These are phyloP conservation scores for Cadophora sp. DNA, from an alignment of 2,329 filamentous ascomycete species.

Conservation along the genomic window DNA sequence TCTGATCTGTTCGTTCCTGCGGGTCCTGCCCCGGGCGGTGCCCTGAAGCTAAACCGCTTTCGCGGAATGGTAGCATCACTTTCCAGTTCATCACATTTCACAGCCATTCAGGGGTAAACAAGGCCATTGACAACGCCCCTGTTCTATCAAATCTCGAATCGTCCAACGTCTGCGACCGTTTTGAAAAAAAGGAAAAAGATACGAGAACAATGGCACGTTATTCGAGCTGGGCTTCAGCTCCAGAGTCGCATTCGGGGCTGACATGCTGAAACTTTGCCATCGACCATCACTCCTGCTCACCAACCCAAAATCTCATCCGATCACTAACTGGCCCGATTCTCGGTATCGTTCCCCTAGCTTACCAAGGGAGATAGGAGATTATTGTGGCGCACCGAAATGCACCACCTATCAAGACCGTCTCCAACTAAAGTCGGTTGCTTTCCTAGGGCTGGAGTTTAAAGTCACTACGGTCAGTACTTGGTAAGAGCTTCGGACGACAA, in stretches of 20 bases:
- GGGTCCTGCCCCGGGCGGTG: background rate
- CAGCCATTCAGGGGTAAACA: background rate
- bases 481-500: background rate
- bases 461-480: background rate
- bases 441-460: background rate
- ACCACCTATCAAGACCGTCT: background rate
- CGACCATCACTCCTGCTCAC: background rate
- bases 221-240: background rate
- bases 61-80: background rate
- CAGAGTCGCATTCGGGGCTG: background rate
- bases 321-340: background rate
- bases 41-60: conserved; percentile 12
- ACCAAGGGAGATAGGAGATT: background rate
- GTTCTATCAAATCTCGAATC: background rate
- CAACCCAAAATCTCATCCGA: background rate
- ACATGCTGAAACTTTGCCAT: background rate
- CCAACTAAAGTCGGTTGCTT: background rate
- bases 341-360: background rate
- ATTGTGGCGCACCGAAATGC: background rate
- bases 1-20: background rate
- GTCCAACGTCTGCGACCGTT: background rate
- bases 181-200: background rate
- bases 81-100: conserved; percentile 3
- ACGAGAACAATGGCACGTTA: background rate
- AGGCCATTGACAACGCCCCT: background rate